Conservation (phyloP, 768 basidiomycete species). For the Pisolithus albus region DNA sequence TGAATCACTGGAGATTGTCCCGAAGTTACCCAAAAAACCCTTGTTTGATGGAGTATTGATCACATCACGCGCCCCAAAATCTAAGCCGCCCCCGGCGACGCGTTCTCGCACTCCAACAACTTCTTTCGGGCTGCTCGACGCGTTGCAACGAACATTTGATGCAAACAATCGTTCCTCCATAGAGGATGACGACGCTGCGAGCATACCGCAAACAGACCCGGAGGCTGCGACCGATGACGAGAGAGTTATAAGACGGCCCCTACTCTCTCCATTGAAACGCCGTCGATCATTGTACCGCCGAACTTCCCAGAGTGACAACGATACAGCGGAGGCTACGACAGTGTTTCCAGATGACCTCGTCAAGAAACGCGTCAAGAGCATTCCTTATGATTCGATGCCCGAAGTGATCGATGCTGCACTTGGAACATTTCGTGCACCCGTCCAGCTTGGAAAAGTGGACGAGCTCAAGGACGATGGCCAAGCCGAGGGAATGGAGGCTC, state of each 20-base stretch:
- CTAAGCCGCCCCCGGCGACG: background rate
- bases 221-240: conserved; percentile 20
- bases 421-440: conserved; percentile 16
- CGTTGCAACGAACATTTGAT: conserved; percentile 19
- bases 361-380: conserved; percentile 13
- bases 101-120: background rate
- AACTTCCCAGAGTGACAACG: background rate
- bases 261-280: conserved; percentile 3
- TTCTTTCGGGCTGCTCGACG: conserved; percentile 15
- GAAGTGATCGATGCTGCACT: conserved; percentile 17
- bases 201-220: conserved; percentile 11
- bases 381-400: conserved; percentile 16
- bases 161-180: conserved; percentile 14
- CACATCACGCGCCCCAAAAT: conserved; percentile 4
- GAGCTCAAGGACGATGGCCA: background rate
- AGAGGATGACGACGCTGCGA: background rate
- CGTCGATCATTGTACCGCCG: background rate
- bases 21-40: conserved; percentile 9
- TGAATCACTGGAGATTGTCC: background rate
- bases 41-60: conserved; percentile 22
- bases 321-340: background rate
- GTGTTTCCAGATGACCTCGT: background rate
- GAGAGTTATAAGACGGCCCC: conserved; percentile 9
- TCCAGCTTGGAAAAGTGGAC: conserved; percentile 15
- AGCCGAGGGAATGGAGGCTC: background rate